Conservation (phyloP, 441 rosid genomes). For the Theobroma grandiflorum region DNA sequence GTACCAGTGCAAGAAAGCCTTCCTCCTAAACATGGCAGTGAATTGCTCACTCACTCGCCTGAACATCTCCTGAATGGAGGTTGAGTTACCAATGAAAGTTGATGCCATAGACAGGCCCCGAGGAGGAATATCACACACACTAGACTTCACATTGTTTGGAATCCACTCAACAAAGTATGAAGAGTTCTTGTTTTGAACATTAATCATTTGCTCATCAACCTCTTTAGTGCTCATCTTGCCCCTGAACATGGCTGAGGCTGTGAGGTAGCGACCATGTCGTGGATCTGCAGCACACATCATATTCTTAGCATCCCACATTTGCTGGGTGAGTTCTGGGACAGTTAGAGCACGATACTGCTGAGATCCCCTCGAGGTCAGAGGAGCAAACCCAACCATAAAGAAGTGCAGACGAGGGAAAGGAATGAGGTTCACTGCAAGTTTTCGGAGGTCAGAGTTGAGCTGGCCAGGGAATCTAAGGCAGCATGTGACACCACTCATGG, state of each 20-base stretch:
- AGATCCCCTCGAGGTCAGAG: slow-evolving; percentile 46
- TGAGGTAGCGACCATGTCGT: slow-evolving; percentile 43
- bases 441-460: slow-evolving; percentile 37
- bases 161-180: slow-evolving; percentile 44
- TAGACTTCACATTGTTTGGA: slow-evolving; percentile 36
- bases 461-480: slow-evolving; percentile 35
- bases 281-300: slow-evolving; percentile 49
- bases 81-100: slow-evolving; percentile 32
- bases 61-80: slow-evolving; percentile 43
- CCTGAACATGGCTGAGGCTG: slow-evolving; percentile 46
- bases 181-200: slow-evolving; percentile 43
- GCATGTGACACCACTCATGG: slow-evolving; percentile 37
- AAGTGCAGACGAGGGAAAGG: slow-evolving; percentile 46
- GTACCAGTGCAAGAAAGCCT: slow-evolving; percentile 45
- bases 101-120: slow-evolving; percentile 30
- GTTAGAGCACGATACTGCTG: slow-evolving; percentile 44
- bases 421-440: slow-evolving; percentile 43
- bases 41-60: slow-evolving; percentile 43
- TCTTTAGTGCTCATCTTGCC: slow-evolving; percentile 47
- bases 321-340: slow-evolving; percentile 47
- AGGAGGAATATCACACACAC: slow-evolving; percentile 34
- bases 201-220: slow-evolving; percentile 42
- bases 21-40: slow-evolving; percentile 44
- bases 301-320: slow-evolving; percentile 48
- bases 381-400: slow-evolving; percentile 48